Base-by-base conservation (phyloP, 1,139 yeast species). In the Zygosaccharomyces pseudobailii region DNA sequence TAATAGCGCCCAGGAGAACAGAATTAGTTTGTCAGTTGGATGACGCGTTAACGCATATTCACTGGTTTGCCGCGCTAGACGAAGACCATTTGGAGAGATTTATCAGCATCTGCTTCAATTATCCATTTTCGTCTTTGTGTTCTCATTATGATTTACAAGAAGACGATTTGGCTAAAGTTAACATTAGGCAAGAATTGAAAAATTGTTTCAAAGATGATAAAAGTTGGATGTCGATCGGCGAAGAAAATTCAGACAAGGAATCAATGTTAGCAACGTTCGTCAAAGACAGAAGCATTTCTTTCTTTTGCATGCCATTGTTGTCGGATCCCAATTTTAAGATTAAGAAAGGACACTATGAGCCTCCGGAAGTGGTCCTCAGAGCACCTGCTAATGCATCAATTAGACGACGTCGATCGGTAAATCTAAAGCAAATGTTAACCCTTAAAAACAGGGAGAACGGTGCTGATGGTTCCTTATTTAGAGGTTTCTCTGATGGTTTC, bases 61-160 rank as follows among this genome's bases (percentile, higher is more conserved):
- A 51, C 42, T 40, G 36, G 3, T 47, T 45, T 17, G 40, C 55
- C 6, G 25, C 51, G 3, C n/a, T 38, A 22, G 52, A 45, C 35
- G 52, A 53, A 23, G 48, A 42, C 6, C 54, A 52, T 24, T 23
- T 57, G 28, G 58, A 54, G 9, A 47, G 40, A 13, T 58, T 63
- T 31, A 34, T 63, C 20, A 50, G 51, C 38, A 42, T 57, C 13
- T 53, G 59, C 10, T 34, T 57, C 25, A 53, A 55, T 42, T 62
- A 55, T 35, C 65, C 66, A 3, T 47, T 53, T 24, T 47, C 54
- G 6, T 48, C 48, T 3, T 38, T 44, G 27, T 47, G 45, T 40
- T 36, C 31, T 17, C 39, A 27, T 17, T 43, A 31, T 9, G 32
- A 31, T 22, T 31, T 42, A 22, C 43, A 19, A 35, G 41, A 30